These are phyloP conservation scores for Phytophthora vignae DNA, from an alignment of 352 stramenopile genomes.

Conservation along the genomic window DNA sequence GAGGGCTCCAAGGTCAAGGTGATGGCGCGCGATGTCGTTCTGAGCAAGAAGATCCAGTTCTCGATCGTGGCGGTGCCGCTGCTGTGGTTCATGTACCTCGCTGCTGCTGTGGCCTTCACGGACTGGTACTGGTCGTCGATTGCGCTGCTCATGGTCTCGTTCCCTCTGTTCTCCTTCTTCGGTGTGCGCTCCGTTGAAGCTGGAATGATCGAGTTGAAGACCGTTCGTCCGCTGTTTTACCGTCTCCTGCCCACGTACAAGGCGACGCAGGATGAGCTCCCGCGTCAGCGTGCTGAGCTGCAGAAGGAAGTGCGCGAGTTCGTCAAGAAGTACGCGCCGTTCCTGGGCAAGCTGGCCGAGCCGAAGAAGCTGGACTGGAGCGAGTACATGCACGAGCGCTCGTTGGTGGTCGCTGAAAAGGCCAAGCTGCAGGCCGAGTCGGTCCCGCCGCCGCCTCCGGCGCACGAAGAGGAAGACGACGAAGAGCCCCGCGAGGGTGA, in stretches of 20 bases:
- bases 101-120: constrained; percentile 82
- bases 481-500: constrained; percentile 39
- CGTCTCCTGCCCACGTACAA: constrained; percentile 82
- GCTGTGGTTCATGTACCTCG: constrained; percentile 89
- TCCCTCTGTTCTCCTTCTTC: constrained; percentile 91
- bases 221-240: constrained; percentile 83
- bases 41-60: constrained; percentile 95
- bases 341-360: constrained; percentile 74
- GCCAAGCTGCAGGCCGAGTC: constrained; percentile 39
- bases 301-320: constrained; percentile 84
- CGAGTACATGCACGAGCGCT: constrained; percentile 84
- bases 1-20: constrained; percentile 94
- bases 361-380: constrained; percentile 83
- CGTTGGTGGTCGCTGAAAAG: constrained; percentile 42
- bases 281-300: constrained; percentile 63
- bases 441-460: constrained; percentile 23
- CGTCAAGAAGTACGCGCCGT: constrained; percentile 72
- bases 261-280: constrained; percentile 82
- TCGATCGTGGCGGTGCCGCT: constrained; percentile 91
- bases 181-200: constrained; percentile 87
- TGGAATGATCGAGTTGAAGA: constrained; percentile 91
- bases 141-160: constrained; percentile 76
- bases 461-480: constrained; percentile 26
- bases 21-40: constrained; percentile 86
- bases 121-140: constrained; percentile 91